Evolutionary conservation across 441 rosid species (phyloP), one percentile per base, ranked within the genome.

Genomic region (Breynia disticha): DNA sequence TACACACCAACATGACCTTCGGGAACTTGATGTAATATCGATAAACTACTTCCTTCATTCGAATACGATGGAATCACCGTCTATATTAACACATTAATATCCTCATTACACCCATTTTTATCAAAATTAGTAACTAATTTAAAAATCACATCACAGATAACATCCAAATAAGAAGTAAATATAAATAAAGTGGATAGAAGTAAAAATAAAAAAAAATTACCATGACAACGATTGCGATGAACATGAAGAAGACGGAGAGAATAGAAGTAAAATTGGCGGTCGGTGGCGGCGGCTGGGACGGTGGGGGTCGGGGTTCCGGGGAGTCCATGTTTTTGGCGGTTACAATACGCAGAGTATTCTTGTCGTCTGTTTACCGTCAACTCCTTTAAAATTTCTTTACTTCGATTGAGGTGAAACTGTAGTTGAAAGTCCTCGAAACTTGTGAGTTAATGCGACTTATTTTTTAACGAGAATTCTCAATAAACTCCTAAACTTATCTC

Each of bases 1-100:
- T 90, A 90, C 2, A 84, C 97, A 50, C 97, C 95, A 52, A 86
- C 97, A 48, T 90, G 87, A 64, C 95, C 91, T 76, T 90, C 95
- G 16, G 95, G 95, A 18, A 84, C 86, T 83, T 84, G 94, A 57
- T 90, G 95, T 50, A 90, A 52, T 64, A 84, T 70, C 48, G 82
- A 52, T 16, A 76, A 62, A 64, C 76, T 72, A 48, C 46, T 68
- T 14, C 43, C 48, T 19, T 16, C 0, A 52, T 7, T 55, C 13
- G 74, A 64, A 2, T 54, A 65, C 16, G 84, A 68, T 37, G 83
- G 79, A 54, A 73, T 57, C 67, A 81, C 38, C 24, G 77, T 64
- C 91, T 81, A 64, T 41, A 59, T 43, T 8, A 14, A 2, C 15
- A 39, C 11, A 39, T 4, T 13, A 39, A 39, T 1, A 39, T 39